Base-by-base conservation (phyloP, 2,329 filamentous ascomycete species). In the Aspergillus neotritici region DNA sequence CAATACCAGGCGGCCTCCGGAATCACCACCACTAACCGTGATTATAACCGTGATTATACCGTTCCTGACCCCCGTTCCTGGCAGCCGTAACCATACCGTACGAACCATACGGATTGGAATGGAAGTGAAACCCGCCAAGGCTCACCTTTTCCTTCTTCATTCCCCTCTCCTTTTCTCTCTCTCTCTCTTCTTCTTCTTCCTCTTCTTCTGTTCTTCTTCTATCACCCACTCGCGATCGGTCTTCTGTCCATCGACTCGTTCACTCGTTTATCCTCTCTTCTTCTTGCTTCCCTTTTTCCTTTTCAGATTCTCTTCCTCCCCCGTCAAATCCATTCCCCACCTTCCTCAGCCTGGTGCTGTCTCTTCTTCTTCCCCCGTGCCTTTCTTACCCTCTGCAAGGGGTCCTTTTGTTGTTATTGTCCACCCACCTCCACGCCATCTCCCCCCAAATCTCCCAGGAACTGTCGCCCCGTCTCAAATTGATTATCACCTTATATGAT, bases 321-420 rank as follows among this genome's bases (percentile, higher is more conserved):
- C 28, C 17, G 16, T 47, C 31, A 7, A 32, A 15, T 36, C 33
- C 39, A 43, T 37, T 39, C 43, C 46, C 45, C 49, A 40, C 33
- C 37, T 47, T 48, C 46, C 49, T 46, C 55, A 53, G 58, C 58
- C 58, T 54, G 55, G 56, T 46, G 53, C 53, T 58, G 54, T 45
- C 38, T 36, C 48, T 54, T 60, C 52, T 51, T 40, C 49, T 46
- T 44, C 35, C 34, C 43, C 21, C 21, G 21, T 25, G 21, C 21
- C 21, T 25, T 25, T 25, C 21, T 25, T 8, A 21, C 17, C 17
- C 47, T 46, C 49, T 47, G 46, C 46, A 55, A 53, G 50, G 54
- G 47, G 34, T 30, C 35, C 28, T 45, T 39, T 39, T 40, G 46
- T 51, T 43, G 44, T 40, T 41, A 41, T 48, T 50, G 42, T 49